Evolutionary conservation across 2,329 filamentous ascomycete genomes (phyloP).

Genomic region (Penicillium frequentans): DNA sequence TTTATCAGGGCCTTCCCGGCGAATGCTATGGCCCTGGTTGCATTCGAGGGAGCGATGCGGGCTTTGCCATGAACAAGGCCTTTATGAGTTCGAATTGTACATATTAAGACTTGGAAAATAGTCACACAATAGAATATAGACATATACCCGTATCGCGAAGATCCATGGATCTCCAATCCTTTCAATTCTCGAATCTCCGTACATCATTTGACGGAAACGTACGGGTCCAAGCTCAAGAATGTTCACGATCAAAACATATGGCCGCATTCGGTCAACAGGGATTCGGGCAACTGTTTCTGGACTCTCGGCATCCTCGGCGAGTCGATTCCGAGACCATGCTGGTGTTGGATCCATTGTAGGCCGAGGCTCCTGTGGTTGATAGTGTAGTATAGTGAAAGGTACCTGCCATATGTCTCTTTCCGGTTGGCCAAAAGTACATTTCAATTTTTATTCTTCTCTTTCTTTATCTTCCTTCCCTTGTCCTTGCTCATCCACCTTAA

Average conservation of each 20-base stretch:
- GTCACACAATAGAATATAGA: background rate
- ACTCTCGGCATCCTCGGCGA: constrained; percentile 3
- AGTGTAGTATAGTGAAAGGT: background rate
- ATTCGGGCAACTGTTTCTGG: constrained; percentile 11
- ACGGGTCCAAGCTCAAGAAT: constrained; percentile 10
- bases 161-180: background rate
- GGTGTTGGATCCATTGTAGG: background rate
- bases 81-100: constrained; percentile 2
- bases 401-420: background rate
- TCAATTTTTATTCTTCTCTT: background rate
- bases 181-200: background rate
- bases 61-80: constrained; percentile 35
- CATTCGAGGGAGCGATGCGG: constrained; percentile 90
- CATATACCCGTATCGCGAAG: background rate
- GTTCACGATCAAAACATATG: background rate
- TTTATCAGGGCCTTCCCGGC: constrained; percentile 93
- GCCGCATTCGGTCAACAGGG: background rate
- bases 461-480: background rate
- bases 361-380: background rate
- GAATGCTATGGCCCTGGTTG: constrained; percentile 89
- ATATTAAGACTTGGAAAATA: constrained; percentile 1
- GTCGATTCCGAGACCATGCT: background rate
- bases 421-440: background rate
- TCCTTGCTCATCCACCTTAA: background rate
- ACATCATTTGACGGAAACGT: background rate